These are phyloP conservation scores for Cystofilobasidium macerans DNA, from an alignment of 768 basidiomycete genomes.

Conservation along the genomic window DNA sequence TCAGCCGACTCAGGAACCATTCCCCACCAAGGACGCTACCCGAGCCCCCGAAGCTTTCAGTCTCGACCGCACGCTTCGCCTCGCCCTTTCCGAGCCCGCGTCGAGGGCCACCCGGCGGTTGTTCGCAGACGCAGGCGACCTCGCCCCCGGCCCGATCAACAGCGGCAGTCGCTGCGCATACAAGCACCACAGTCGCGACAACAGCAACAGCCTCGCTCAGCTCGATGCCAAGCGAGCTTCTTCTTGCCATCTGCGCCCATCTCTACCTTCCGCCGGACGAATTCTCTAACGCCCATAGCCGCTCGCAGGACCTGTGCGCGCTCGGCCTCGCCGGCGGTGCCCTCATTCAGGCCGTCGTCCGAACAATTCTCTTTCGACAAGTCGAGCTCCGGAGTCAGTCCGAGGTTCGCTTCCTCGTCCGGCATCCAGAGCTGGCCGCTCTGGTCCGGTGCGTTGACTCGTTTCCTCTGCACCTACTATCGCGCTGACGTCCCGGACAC, in stretches of 20 bases:
- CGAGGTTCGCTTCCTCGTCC: conserved; percentile 4
- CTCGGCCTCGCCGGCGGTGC: conserved; percentile 11
- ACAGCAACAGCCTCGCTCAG: not conserved
- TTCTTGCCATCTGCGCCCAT: not conserved
- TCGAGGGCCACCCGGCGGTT: not conserved
- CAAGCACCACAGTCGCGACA: not conserved
- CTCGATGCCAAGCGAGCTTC: conserved; percentile 4
- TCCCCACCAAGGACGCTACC: no score
- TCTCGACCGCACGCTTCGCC: not conserved
- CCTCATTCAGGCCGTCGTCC: not conserved
- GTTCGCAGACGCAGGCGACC: no score
- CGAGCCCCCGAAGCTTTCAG: no score
- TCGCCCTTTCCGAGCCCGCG: not conserved
- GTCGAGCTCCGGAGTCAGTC: not conserved
- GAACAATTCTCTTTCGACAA: not conserved
- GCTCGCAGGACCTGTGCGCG: not conserved
- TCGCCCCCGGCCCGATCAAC: not conserved
- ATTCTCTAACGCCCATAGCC: conserved; percentile 3
- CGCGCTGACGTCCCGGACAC: not conserved
- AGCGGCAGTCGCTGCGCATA: no score
- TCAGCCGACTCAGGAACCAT: no score
- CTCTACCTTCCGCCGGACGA: conserved; percentile 15
- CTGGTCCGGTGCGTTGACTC: conserved; percentile 5
- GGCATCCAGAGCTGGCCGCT: not conserved
- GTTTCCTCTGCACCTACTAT: not conserved